These are phyloP conservation scores for Kwoniella botswanensis DNA, from an alignment of 768 basidiomycete species.

Conservation along the genomic window DNA sequence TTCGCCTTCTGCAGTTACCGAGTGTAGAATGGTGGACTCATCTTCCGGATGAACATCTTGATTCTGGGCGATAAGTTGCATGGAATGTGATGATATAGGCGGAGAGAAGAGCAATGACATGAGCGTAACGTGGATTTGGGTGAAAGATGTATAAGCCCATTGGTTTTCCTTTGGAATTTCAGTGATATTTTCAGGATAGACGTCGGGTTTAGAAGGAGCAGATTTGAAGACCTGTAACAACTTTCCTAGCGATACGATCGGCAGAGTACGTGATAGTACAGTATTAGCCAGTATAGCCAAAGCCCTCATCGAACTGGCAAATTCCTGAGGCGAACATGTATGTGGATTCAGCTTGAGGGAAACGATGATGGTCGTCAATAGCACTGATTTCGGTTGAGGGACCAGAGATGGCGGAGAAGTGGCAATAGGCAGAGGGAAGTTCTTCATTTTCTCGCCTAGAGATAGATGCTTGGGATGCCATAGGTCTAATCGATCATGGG, in stretches of 20 bases:
- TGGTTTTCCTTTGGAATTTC: slow-evolving; percentile 26
- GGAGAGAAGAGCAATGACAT: slow-evolving; percentile 52
- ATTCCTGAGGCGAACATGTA: slow-evolving; percentile 22
- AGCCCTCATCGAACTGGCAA: slow-evolving; percentile 49
- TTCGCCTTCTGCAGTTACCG: background rate
- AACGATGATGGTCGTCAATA: slow-evolving; percentile 44
- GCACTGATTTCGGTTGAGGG: slow-evolving; percentile 38
- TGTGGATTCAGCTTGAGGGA: slow-evolving; percentile 35
- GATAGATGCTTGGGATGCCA: slow-evolving; percentile 55
- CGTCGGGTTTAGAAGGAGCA: slow-evolving; percentile 38
- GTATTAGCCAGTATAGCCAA: slow-evolving; percentile 56
- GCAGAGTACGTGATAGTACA: slow-evolving; percentile 53
- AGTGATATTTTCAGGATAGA: slow-evolving; percentile 45
- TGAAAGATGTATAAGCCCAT: slow-evolving; percentile 53
- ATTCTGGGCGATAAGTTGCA: slow-evolving; percentile 28
- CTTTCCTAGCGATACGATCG: slow-evolving; percentile 40
- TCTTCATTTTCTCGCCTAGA: slow-evolving; percentile 49
- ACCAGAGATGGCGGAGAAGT: slow-evolving; percentile 52
- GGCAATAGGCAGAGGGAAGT: slow-evolving; percentile 53
- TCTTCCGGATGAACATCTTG: slow-evolving; percentile 2
- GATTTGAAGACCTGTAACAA: slow-evolving; percentile 43
- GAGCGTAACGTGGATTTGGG: slow-evolving; percentile 54
- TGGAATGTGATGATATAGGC: slow-evolving; percentile 41
- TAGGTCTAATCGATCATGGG: slow-evolving; percentile 47
- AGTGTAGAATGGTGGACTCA: background rate